Percentiles rank a stretch among this genome's conserved stretches.
phyloP scores from a whole-genome alignment of 2,329 filamentous ascomycete genomes.

The Blastomyces gilchristii region DNA sequence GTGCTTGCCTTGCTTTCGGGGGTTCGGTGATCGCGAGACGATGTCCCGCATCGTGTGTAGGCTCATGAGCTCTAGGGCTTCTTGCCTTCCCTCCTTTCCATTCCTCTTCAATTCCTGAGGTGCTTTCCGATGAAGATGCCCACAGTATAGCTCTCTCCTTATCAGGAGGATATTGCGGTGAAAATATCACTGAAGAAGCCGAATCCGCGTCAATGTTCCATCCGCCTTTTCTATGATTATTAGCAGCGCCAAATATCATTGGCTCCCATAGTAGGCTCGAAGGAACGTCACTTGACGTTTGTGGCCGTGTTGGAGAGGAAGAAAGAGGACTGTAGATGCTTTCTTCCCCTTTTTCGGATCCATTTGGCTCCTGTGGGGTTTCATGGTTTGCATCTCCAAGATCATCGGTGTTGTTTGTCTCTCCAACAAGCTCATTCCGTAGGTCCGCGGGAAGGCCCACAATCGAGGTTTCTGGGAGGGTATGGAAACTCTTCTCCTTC shows the following conservation, averaged over 20 bases:
- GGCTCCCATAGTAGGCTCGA: neutral
- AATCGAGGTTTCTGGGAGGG: no score
- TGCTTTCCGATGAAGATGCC: neutral
- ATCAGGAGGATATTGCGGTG: neutral
- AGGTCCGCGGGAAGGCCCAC: neutral
- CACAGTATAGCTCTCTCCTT: neutral
- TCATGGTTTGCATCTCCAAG: neutral
- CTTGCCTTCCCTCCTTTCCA: neutral
- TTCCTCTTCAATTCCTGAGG: neutral
- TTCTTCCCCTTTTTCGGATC: neutral
- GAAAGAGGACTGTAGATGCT: neutral
- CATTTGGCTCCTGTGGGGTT: neutral
- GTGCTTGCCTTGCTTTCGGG: neutral
- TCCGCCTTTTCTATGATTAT: neutral
- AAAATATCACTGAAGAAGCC: neutral
- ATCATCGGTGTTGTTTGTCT: neutral
- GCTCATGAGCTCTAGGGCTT: neutral
- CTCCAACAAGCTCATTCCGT: slow-evolving; percentile 1
- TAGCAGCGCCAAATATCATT: neutral
- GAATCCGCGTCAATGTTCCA: neutral
- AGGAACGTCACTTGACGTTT: neutral
- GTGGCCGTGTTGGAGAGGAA: neutral
- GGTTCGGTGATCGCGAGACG: no score
- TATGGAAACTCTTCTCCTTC: neutral
- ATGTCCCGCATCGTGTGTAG: neutral